Evolutionary conservation across 2,329 filamentous ascomycete genomes (phyloP), one percentile per base, ranked within the genome.

Genomic region (Cladosporium sp.): DNA sequence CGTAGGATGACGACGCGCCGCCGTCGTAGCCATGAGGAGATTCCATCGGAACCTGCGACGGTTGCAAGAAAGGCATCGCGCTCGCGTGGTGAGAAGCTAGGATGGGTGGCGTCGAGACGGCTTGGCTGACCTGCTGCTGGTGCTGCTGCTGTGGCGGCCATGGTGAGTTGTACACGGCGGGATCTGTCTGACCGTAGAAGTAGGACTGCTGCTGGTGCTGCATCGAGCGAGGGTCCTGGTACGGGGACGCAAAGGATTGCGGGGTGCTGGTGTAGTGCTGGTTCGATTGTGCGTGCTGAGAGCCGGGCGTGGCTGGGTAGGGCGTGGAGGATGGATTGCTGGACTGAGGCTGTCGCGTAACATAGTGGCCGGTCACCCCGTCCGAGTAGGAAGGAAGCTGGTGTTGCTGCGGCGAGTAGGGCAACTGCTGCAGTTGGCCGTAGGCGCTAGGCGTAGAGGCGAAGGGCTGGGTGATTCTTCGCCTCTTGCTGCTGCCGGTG

Each of bases 111-210:
- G 40, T 19, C 10, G 42, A 40, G 13, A 50, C 48, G 19, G 48
- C 16, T 9, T 50, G 48, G 11, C 31, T 40, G 18, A 35, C 40
- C 13, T 50, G 48, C 32, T 50, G 48, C 34, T 50, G 48, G 18
- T 50, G 48, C 34, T 50, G 48, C 32, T 50, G 48, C 34, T 54
- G 28, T 13, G 57, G 58, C 9, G 56, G 58, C 62, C 62, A 64
- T 16, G 54, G 52, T 14, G 61, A 58, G 35, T 56, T 61, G 54
- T 63, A 64, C n/a, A 54, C 50, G 7, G 52, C 42, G 1, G 60
- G 56, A 40, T 56, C 54, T 6, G 59, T 54, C 46, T 62, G 63
- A 28, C 61, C 59, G 46, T 62, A 64, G 54, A 61, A 63, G 52
- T 63, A 63, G 50, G 63, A 63, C 33, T 65, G 63, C 22, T 28